Conservation (phyloP, 2,329 filamentous ascomycete species). For the Calonectria hawksworthii region DNA sequence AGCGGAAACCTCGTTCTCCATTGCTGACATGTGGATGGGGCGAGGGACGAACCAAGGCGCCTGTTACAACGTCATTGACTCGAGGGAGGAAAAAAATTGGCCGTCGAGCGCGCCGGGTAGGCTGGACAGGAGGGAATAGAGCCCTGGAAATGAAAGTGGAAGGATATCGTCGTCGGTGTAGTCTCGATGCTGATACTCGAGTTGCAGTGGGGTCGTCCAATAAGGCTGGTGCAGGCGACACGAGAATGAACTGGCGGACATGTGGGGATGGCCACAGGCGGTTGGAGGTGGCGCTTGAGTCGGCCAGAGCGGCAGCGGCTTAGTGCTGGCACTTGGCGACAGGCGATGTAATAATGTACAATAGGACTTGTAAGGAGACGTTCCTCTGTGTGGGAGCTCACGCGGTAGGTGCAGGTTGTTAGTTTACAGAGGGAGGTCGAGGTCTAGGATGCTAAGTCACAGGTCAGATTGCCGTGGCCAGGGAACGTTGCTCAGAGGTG, state of each 20-base stretch:
- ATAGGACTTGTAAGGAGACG: background rate
- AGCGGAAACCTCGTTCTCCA: conserved; percentile 61
- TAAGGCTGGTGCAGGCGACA: conserved; percentile 46
- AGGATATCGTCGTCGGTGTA: conserved; percentile 33
- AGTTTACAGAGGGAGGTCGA: conserved; percentile 20
- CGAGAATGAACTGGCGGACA: conserved; percentile 46
- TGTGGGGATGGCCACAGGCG: conserved; percentile 45
- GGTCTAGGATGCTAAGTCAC: conserved; percentile 6
- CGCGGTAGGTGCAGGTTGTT: conserved; percentile 10
- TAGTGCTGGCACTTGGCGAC: conserved; percentile 23
- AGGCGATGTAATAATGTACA: background rate
- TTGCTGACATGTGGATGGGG: conserved; percentile 43
- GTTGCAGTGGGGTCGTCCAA: conserved; percentile 47
- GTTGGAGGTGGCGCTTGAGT: conserved; percentile 43
- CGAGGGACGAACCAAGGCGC: conserved; percentile 26
- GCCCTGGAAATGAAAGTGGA: conserved; percentile 28
- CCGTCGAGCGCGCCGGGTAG: conserved; percentile 36
- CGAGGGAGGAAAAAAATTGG: conserved; percentile 28
- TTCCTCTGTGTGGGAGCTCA: conserved; percentile 10
- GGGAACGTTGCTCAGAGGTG: conserved; percentile 36
- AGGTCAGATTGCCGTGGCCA: conserved; percentile 31
- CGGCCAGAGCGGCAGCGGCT: conserved; percentile 32
- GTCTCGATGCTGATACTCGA: conserved; percentile 39
- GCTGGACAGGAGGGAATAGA: conserved; percentile 26
- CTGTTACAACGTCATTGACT: conserved; percentile 49